Base-by-base conservation (phyloP, 2,329 filamentous ascomycete genomes). In the Aspergillus sp. region DNA sequence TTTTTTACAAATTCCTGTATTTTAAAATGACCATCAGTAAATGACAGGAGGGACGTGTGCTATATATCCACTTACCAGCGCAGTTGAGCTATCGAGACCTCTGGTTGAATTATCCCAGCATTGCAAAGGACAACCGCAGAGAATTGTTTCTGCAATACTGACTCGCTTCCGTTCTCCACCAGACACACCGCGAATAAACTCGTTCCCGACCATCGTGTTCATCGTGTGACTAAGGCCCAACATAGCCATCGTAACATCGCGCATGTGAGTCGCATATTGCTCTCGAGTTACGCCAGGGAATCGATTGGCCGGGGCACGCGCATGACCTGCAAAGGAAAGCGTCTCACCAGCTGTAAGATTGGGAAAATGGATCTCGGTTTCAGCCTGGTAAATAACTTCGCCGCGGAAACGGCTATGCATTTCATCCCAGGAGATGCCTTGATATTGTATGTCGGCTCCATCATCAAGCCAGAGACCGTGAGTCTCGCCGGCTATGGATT, bases 351-450 rank as follows among this genome's bases (percentile, higher is more conserved):
- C 89, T 1, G 84, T 88, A 66, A 93, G 76, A 76, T 87, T 84
- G 12, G 89, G 89, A 68, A 93, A 93, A 74, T 93, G 89, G 4
- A 89, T 87, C 69, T 95, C 91, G 27, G 90, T 87, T 73, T 93
- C 90, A 52, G 89, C 89, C 1, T 89, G 91, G 76, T 93, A 95
- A 71, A 93, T 92, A 61, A 89, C 89, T 74, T 95, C 90, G 62
- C 90, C 90, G n/a, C 89, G 87, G 75, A 93, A 91, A 2, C 78
- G 79, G 12, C 83, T 84, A 76, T 90, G 86, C 89, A 93, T 93
- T 67, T 90, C 83, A 66, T 89, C 76, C 55, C 89, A 82, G 12
- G 84, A 79, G 67, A 77, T 73, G 24, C 75, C 77, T 54, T 95
- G 89, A 69, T 96, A 96, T 76, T 96, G 93, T 70, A 96, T 86